phyloP scores from a whole-genome alignment of 805 yeast genomes.

The Saccharomycopsis fermentans region DNA sequence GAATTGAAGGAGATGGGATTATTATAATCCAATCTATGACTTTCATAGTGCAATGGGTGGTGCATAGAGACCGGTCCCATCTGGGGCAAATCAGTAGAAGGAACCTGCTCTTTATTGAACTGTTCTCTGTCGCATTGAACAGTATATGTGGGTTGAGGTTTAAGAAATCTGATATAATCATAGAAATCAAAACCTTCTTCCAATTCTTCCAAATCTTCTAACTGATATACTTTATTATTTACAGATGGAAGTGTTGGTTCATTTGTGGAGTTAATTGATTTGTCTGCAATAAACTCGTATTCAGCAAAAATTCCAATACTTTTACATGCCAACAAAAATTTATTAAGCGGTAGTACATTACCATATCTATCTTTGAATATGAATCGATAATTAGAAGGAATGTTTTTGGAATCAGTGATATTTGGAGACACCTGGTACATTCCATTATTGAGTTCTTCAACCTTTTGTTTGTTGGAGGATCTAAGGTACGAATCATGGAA shows the following conservation, averaged over 20 bases:
- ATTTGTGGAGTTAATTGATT: conserved; percentile 5
- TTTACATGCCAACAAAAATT: conserved; percentile 6
- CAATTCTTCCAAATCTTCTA: conserved; percentile 6
- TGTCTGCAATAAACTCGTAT: background rate
- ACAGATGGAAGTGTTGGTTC: conserved; percentile 11
- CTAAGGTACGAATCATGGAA: background rate
- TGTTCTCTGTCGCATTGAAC: background rate
- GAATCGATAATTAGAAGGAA: background rate
- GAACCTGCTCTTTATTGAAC: background rate
- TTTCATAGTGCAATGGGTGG: conserved; percentile 38
- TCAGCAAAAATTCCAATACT: conserved; percentile 14
- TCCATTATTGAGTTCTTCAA: background rate
- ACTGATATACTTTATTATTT: background rate
- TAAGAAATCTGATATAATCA: conserved; percentile 10
- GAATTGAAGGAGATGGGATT: background rate
- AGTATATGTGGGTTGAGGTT: background rate
- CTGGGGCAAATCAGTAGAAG: background rate
- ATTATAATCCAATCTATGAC: background rate
- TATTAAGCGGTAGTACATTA: conserved; percentile 1
- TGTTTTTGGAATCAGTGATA: background rate
- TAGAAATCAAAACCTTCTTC: conserved; percentile 16
- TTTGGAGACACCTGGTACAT: background rate
- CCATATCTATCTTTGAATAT: background rate
- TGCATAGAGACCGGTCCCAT: conserved; percentile 40
- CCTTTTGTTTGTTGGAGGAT: background rate